Percentiles rank a stretch among this genome's conserved stretches.
Conservation (phyloP, 2,329 filamentous ascomycete genomes). For the Neonectria faginata region DNA sequence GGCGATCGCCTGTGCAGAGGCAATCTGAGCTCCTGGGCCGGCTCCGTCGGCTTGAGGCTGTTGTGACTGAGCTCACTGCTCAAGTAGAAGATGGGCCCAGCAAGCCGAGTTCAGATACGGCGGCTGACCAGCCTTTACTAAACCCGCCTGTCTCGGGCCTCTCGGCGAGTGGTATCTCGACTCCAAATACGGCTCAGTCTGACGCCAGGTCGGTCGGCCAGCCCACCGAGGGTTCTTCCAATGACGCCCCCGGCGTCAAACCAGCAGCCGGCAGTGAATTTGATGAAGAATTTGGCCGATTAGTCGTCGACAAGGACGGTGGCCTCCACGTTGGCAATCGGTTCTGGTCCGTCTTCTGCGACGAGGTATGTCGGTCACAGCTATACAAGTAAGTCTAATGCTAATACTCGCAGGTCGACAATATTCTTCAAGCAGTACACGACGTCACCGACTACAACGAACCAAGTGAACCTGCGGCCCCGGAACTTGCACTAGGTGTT, state of each 20-base stretch:
- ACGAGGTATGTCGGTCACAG: constrained; percentile 36
- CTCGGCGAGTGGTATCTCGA: neutral
- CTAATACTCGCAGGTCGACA: constrained; percentile 41
- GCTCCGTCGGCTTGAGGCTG: constrained; percentile 46
- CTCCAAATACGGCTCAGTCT: constrained; percentile 21
- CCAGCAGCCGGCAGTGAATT: constrained; percentile 34
- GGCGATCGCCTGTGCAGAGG: constrained; percentile 43
- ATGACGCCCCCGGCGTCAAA: constrained; percentile 14
- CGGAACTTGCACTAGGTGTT: neutral
- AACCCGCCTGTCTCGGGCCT: neutral
- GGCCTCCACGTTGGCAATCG: constrained; percentile 46
- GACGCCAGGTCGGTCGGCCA: constrained; percentile 24
- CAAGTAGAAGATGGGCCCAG: constrained; percentile 45
- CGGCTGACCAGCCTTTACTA: neutral
- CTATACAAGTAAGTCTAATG: neutral
- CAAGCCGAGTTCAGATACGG: neutral
- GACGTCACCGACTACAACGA: constrained; percentile 36
- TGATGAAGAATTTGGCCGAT: constrained; percentile 47
- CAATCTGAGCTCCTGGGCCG: constrained; percentile 48
- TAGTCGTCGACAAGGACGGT: constrained; percentile 44
- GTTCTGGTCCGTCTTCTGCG: constrained; percentile 50
- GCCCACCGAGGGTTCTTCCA: constrained; percentile 18
- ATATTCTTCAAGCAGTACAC: constrained; percentile 48
- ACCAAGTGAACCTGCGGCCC: constrained; percentile 11
- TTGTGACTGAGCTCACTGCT: constrained; percentile 48